Evolutionary conservation across 805 yeast genomes (phyloP), one percentile per base, ranked within the genome.

Genomic region (Cyberlindnera suaveolens): DNA sequence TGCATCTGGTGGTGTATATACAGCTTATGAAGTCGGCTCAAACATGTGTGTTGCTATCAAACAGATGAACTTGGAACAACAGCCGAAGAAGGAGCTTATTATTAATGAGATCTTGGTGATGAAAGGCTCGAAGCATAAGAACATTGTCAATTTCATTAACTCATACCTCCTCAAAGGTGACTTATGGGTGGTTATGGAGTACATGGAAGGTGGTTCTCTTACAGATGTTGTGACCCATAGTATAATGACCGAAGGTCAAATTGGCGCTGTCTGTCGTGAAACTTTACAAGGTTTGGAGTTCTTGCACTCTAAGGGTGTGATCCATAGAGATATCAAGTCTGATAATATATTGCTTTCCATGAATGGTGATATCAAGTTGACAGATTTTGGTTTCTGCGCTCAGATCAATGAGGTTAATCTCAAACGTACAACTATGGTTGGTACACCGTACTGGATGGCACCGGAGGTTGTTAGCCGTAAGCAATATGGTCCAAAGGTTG

Each of bases 381-480:
- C 99, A 0, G 99, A 93, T 66, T 87, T 87, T 62, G 96, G 96
- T 1, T 93, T 91, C 68, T 93, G 99, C 67, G 99, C 99, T 0
- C 95, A 90, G 64, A 74, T 85, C 47, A 85, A 84, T 31, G 95
- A 84, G 51, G 75, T 77, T 42, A 84, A 85, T 51, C 70, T 85
- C 43, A 90, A 91, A 63, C 80, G 99, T 62, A 89, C 96, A 3
- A 93, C 99, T 5, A 88, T 93, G 96, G 99, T 93, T 15, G 99
- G 99, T 14, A 93, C 99, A 0, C 99, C 99, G 13, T 93, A 93
- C 63, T 93, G 99, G 99, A 93, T 93, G 99, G 99, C 99, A 0
- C 99, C 99, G 1, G 99, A 93, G 63, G 96, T 93, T 42, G 96
- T 93, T 23, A 80, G 90, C 16, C 79, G 95, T 54, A 90, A 89